Evolutionary conservation across 768 basidiomycete genomes (phyloP).

Genomic region (Podaxis sp.): DNA sequence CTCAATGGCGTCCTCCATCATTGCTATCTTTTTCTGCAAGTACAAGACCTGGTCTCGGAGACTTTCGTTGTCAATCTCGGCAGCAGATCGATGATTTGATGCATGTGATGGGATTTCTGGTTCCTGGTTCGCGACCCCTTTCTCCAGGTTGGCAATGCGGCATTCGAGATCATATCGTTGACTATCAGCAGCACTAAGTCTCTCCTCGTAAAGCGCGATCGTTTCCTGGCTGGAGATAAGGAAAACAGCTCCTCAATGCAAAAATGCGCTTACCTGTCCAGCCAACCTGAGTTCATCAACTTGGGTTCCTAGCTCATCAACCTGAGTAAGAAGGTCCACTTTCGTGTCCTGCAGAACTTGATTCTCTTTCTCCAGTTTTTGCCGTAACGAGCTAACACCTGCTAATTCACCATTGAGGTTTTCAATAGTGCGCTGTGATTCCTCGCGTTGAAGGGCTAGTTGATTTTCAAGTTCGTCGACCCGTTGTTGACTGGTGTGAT

Average conservation of each 20-base stretch:
- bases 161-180: constrained; percentile 80
- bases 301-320: constrained; percentile 61
- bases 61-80: constrained; percentile 93
- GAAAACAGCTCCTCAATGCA: background rate
- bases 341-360: constrained; percentile 50
- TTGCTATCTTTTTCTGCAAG: constrained; percentile 71
- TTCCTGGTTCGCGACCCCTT: constrained; percentile 22
- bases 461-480: constrained; percentile 14
- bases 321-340: constrained; percentile 59
- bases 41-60: constrained; percentile 89
- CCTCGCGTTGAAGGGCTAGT: background rate
- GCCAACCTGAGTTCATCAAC: constrained; percentile 86
- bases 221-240: constrained; percentile 63
- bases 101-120: constrained; percentile 26
- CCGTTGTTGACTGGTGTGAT: background rate
- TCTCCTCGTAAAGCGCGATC: constrained; percentile 92
- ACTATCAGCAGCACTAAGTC: constrained; percentile 66
- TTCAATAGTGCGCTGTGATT: constrained; percentile 19
- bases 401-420: constrained; percentile 34
- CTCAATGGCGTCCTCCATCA: constrained; percentile 83
- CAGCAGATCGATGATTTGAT: constrained; percentile 58
- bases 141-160: constrained; percentile 59
- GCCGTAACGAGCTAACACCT: constrained; percentile 39
- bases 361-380: constrained; percentile 49
- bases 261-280: constrained; percentile 63